Evolutionary conservation across 75 land plant genomes (phyloP).

Genomic region (Cryptomeria japonica): DNA sequence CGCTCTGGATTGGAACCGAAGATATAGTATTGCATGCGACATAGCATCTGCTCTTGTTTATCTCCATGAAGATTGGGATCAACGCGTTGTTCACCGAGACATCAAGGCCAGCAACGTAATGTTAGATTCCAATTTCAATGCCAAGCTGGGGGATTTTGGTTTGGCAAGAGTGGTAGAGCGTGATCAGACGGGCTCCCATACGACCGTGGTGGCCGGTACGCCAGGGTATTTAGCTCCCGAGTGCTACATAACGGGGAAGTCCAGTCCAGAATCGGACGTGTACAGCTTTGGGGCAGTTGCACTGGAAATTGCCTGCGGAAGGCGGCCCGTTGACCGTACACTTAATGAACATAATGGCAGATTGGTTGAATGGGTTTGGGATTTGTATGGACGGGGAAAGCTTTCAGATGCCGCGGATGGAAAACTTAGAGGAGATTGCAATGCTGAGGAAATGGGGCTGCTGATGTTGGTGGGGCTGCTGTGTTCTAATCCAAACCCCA

Average conservation of each 20-base stretch:
- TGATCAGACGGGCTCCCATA: background rate
- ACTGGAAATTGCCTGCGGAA: no score
- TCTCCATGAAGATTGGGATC: conserved; percentile 11
- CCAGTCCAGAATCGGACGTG: no score
- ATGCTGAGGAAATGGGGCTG: conserved; percentile 39
- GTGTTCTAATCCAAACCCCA: conserved; percentile 57
- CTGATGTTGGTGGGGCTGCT: conserved; percentile 55
- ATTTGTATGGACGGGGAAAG: conserved; percentile 23
- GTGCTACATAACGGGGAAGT: no score
- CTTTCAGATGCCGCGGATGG: conserved; percentile 44
- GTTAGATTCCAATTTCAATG: conserved; percentile 2
- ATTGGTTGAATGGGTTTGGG: conserved; percentile 70
- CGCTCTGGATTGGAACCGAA: background rate
- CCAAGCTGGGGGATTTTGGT: conserved; percentile 13
- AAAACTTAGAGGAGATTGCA: conserved; percentile 30
- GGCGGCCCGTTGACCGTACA: no score
- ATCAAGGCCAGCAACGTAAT: conserved; percentile 14
- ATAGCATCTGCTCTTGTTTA: background rate
- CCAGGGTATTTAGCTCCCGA: no score
- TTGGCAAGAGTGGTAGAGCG: background rate
- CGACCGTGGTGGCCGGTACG: no score
- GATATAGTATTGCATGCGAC: background rate
- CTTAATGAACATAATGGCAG: conserved; percentile 27
- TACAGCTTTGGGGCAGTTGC: no score
- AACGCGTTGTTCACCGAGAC: conserved; percentile 13